Percentiles rank a stretch among this genome's conserved stretches.
phyloP scores from a whole-genome alignment of 306 rosid genomes.

The Lathyrus tuberosus region DNA sequence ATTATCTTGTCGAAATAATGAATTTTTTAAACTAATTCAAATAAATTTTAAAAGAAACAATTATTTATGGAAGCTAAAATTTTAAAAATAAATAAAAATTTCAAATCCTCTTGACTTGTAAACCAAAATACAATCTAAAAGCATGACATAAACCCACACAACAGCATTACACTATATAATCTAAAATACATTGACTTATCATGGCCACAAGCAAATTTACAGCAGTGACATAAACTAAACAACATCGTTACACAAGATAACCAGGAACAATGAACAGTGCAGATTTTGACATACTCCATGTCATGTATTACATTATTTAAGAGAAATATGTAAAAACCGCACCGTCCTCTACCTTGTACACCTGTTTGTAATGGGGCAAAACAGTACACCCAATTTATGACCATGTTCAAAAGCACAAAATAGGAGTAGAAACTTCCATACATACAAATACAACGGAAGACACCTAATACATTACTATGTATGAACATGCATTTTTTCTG shows the following conservation, averaged over 20 bases:
- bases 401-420: slow-evolving; percentile 40
- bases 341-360: slow-evolving; percentile 36
- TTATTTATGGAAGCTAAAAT: too few relatives aligned
- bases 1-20: too few relatives aligned
- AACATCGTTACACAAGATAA: background rate
- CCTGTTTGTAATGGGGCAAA: slow-evolving; percentile 37
- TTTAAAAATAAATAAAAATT: too few relatives aligned
- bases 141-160: too few relatives aligned
- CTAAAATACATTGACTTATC: too few relatives aligned
- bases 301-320: slow-evolving; percentile 35
- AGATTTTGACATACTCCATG: slow-evolving; percentile 32
- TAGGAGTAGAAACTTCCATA: slow-evolving; percentile 43
- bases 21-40: too few relatives aligned
- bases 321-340: slow-evolving; percentile 43
- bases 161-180: too few relatives aligned
- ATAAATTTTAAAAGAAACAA: too few relatives aligned
- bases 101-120: too few relatives aligned
- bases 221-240: background rate
- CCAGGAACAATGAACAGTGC: slow-evolving; percentile 22
- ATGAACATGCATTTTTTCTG: slow-evolving; percentile 59
- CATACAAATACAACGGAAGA: slow-evolving; percentile 36
- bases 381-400: slow-evolving; percentile 40
- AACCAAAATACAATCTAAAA: too few relatives aligned
- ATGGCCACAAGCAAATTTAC: slow-evolving; percentile 1
- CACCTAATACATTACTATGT: slow-evolving; percentile 56